These are phyloP conservation scores for Misopates orontium DNA, from an alignment of 257 asterid species.

Conservation along the genomic window DNA sequence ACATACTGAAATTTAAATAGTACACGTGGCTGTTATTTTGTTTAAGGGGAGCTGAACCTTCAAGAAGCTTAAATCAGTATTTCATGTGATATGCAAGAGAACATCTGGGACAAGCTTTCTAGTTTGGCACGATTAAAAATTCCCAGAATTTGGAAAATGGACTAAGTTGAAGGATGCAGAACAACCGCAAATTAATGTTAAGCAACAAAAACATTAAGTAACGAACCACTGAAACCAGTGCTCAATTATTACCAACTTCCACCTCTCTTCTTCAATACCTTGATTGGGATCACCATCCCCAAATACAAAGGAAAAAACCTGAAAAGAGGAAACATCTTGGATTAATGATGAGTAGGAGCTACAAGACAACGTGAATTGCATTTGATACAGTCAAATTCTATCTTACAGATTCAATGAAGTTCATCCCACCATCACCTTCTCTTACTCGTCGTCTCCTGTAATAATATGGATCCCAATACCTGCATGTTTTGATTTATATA, in stretches of 20 bases:
- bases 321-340: conserved; percentile 32
- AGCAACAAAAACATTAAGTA: conserved; percentile 42
- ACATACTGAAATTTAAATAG: not conserved
- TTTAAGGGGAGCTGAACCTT: conserved; percentile 15
- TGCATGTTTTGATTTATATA: conserved; percentile 32
- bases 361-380: conserved; percentile 28
- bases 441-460: conserved; percentile 64
- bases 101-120: conserved; percentile 6
- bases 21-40: not conserved
- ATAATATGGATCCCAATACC: conserved; percentile 99
- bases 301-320: conserved; percentile 95
- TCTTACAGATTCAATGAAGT: conserved; percentile 93
- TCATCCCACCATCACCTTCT: conserved; percentile 66
- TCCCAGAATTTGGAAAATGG: conserved; percentile 16
- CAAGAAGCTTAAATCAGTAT: conserved; percentile 18
- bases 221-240: conserved; percentile 89
- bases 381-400: conserved; percentile 13
- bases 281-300: conserved; percentile 99
- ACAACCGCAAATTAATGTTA: conserved; percentile 22
- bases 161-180: conserved; percentile 20
- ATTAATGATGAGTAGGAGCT: not conserved
- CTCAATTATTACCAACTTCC: conserved; percentile 99
- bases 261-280: conserved; percentile 99
- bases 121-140: conserved; percentile 5
- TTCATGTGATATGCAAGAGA: not conserved